phyloP scores from a whole-genome alignment of 805 yeast genomes.

The Nakazawaea ambrosiae region DNA sequence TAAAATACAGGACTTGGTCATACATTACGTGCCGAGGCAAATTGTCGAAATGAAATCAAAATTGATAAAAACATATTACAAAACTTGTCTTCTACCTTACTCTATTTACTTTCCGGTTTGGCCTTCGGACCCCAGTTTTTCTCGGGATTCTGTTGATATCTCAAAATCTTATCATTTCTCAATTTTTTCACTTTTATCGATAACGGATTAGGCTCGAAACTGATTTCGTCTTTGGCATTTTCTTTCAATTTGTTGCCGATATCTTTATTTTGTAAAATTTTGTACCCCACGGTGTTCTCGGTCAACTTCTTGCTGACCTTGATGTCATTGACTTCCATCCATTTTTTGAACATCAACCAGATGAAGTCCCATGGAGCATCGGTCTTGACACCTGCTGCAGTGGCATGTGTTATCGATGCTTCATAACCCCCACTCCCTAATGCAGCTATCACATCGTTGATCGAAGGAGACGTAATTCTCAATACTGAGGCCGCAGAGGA shows the following conservation, averaged over 20 bases:
- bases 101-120: constrained; percentile 41
- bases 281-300: constrained; percentile 50
- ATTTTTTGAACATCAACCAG: constrained; percentile 65
- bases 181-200: constrained; percentile 52
- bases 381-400: constrained; percentile 80
- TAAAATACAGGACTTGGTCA: too few species aligned
- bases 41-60: too few species aligned
- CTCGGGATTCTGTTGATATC: constrained; percentile 89
- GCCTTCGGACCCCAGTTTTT: constrained; percentile 98
- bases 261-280: constrained; percentile 39
- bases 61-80: too few species aligned
- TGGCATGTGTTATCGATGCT: constrained; percentile 85
- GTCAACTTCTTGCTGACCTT: constrained; percentile 37
- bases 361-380: constrained; percentile 79
- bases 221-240: constrained; percentile 18
- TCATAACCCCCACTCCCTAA: constrained; percentile 76
- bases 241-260: constrained; percentile 21
- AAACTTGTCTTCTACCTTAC: too few species aligned
- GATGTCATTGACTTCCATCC: constrained; percentile 32
- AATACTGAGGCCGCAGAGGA: constrained; percentile 68
- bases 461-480: constrained; percentile 79
- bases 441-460: constrained; percentile 67
- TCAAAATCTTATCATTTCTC: constrained; percentile 71
- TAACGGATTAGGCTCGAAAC: constrained; percentile 53
- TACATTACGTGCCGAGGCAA: too few species aligned